phyloP scores from a whole-genome alignment of 1,284 basidiomycete species.

The Sphaerobolus stellatus region DNA sequence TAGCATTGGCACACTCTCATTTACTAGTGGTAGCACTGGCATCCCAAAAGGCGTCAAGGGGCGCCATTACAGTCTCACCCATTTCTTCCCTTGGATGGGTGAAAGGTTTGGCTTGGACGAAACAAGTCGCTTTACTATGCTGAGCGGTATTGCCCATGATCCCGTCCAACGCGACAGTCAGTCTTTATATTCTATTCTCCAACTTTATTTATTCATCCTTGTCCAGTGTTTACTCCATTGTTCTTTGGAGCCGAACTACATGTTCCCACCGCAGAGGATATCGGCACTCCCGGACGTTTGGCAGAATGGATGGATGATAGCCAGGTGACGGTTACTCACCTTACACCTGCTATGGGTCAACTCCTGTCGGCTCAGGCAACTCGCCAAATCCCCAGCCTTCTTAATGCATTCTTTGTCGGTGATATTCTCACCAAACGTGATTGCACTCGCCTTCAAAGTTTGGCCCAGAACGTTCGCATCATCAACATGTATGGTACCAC shows the following conservation, averaged over 20 bases:
- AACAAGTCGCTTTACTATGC: conserved; percentile 93
- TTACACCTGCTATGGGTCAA: conserved; percentile 99
- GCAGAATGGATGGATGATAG: conserved; percentile 99
- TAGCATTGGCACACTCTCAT: conserved; percentile 91
- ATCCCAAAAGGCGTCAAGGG: conserved; percentile 98
- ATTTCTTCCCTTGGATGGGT: conserved; percentile 99
- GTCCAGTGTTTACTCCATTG: conserved; percentile 92
- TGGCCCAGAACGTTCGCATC: conserved; percentile 91
- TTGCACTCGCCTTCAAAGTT: conserved; percentile 90
- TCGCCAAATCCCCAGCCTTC: conserved; percentile 81
- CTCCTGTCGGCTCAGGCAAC: conserved; percentile 95
- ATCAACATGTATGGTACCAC: conserved; percentile 99
- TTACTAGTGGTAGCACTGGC: conserved; percentile 97
- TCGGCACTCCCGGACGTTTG: conserved; percentile 93
- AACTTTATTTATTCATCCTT: conserved; percentile 3
- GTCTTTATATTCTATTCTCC: conserved; percentile 31
- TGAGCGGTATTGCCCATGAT: conserved; percentile 98
- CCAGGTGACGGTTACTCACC: conserved; percentile 89
- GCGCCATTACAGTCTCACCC: conserved; percentile 93
- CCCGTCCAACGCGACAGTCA: conserved; percentile 98
- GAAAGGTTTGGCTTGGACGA: conserved; percentile 78
- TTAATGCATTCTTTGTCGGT: conserved; percentile 98
- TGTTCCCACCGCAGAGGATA: conserved; percentile 96
- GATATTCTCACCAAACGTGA: conserved; percentile 98
- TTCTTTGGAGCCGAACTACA: conserved; percentile 97